Percentiles rank a stretch among this genome's conserved stretches.
These are phyloP conservation scores for Seiridium unicorne DNA, from an alignment of 2,329 filamentous ascomycete genomes.

Conservation along the genomic window DNA sequence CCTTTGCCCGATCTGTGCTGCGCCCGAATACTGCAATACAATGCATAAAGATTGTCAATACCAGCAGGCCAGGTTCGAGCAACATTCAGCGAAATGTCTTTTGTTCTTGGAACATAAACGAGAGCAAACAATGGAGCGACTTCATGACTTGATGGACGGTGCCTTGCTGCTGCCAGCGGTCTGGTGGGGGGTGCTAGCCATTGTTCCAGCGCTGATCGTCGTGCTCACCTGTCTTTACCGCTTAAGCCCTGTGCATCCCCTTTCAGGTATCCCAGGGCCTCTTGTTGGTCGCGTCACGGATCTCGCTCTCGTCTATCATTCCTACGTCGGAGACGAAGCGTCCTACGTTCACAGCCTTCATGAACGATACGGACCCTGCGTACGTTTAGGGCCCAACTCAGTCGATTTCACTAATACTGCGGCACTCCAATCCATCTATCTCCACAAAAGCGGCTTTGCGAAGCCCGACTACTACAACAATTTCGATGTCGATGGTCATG, in stretches of 20 bases:
- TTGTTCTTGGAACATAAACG: too few species aligned
- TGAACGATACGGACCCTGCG: constrained; percentile 29
- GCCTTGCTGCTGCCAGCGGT: too few species aligned
- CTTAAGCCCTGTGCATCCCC: constrained; percentile 4
- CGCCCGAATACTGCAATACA: too few species aligned
- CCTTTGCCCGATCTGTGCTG: too few species aligned
- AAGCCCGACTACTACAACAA: constrained; percentile 53
- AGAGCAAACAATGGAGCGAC: too few species aligned
- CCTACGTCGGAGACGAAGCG: constrained; percentile 31
- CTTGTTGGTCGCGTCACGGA: constrained; percentile 26
- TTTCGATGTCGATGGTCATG: constrained; percentile 55
- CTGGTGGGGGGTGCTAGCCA: too few species aligned
- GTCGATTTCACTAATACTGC: constrained; percentile 41
- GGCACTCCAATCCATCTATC: constrained; percentile 48
- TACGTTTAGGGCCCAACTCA: constrained; percentile 35
- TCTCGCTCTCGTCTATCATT: constrained; percentile 29
- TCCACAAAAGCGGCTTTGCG: constrained; percentile 48
- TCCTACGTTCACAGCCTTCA: constrained; percentile 27
- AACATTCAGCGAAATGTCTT: too few species aligned
- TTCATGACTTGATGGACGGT: too few species aligned
- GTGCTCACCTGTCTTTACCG: background rate
- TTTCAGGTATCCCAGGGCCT: constrained; percentile 12
- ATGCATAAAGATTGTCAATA: too few species aligned
- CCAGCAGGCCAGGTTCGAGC: too few species aligned
- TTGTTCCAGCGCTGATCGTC: too few species aligned